Conservation (phyloP, 306 rosid species). For the Carpinus viminea region DNA sequence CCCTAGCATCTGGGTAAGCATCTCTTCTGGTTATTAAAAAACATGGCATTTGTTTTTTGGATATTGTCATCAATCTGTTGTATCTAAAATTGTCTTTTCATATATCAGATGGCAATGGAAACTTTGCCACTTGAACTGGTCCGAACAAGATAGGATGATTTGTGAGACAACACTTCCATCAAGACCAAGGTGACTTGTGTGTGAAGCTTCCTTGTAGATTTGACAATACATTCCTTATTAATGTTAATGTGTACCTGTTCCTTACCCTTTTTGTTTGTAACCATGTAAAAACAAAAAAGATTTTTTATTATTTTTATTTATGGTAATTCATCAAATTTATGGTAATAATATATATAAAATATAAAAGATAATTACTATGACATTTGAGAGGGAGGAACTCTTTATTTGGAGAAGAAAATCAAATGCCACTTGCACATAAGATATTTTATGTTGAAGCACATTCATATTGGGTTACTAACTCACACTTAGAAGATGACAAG, state of each 20-base stretch:
- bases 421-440: too few species aligned
- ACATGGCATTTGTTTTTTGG: neutral
- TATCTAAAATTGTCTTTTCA: constrained; percentile 13
- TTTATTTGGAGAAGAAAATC: too few species aligned
- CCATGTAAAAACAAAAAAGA: neutral
- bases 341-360: neutral
- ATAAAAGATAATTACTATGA: too few species aligned
- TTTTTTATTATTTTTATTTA: neutral
- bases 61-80: constrained; percentile 10
- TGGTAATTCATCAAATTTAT: neutral
- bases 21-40: constrained; percentile 1
- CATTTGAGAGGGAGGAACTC: too few species aligned
- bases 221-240: neutral
- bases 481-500: too few species aligned
- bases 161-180: constrained; percentile 3
- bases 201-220: constrained; percentile 10
- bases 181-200: constrained; percentile 6
- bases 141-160: constrained; percentile 48
- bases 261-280: neutral
- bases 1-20: constrained; percentile 86
- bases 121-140: constrained; percentile 81
- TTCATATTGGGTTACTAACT: too few species aligned
- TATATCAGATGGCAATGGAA: constrained; percentile 77
- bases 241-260: neutral
- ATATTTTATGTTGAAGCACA: too few species aligned